Evolutionary conservation across 2,329 filamentous ascomycete genomes (phyloP), one percentile per base, ranked within the genome.

Genomic region (Xylariaceae sp.): DNA sequence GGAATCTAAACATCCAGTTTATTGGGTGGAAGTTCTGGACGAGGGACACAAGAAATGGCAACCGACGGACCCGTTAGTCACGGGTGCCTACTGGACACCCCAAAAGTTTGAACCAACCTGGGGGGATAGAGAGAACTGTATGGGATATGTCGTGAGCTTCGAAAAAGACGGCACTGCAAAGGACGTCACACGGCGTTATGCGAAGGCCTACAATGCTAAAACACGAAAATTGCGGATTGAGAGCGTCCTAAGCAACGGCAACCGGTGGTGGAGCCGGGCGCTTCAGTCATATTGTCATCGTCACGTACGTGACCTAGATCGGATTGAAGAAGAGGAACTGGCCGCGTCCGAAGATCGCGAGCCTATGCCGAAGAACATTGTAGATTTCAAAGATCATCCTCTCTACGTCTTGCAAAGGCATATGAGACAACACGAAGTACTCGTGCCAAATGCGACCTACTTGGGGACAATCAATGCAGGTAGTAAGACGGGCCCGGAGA

Each of bases 1-100:
- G 23, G 90, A 93, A 69, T 92, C 91, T 0, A 74, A 83, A 0
- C 90, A 88, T 68, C 94, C 94, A 0, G 81, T 97, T 2, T 97
- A 92, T 71, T 99, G 94, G 94, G 88, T 97, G 0, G 94, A 99
- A 75, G 87, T 90, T 2, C 89, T 96, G 64, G 92, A 97, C 64
- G 79, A 86, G 56, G 88, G 89, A 0, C 85, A 91, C 64, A 90
- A 97, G 71, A 96, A 91, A 77, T 99, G 94, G 94, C 84, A 96
- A 57, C 83, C 91, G 0, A 84, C 94, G 44, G 94, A 99, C 71
- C 86, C 92, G 0, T 74, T 97, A 0, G 91, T 94, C 1, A 96
- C 92, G 0, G 81, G 84, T 57, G 88, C 64, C 0, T 85, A 96
- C 57, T 90, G 87, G 71, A 92, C 89, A 61, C 84, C 90, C 0